A percentile compares a stretch with the other conserved stretches of the same genome.
phyloP scores from a whole-genome alignment of 345 rosid species.

The Cardamine resedifolia region DNA sequence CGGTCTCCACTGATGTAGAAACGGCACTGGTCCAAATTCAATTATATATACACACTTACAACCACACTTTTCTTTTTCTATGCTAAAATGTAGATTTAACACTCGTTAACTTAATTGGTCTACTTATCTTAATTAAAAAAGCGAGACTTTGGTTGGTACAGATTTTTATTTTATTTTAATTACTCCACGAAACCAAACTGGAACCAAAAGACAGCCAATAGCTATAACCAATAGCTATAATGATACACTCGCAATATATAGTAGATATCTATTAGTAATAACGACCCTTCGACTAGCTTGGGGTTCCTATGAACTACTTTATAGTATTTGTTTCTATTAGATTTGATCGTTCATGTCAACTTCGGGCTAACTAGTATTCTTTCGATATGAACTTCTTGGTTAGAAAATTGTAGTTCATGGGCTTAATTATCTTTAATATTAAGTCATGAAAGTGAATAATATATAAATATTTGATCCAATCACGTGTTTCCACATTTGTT shows the following conservation, averaged over 20 bases:
- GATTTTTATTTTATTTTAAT: background rate
- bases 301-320: constrained; percentile 21
- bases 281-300: constrained; percentile 26
- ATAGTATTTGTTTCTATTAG: constrained; percentile 12
- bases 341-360: constrained; percentile 33
- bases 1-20: too few species aligned
- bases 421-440: constrained; percentile 4
- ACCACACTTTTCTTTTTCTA: constrained; percentile 24
- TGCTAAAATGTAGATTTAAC: constrained; percentile 17
- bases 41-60: constrained; percentile 23
- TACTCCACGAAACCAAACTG: constrained; percentile 7
- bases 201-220: constrained; percentile 30
- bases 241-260: constrained; percentile 10
- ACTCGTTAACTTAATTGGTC: constrained; percentile 30
- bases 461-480: constrained; percentile 21
- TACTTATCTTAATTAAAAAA: constrained; percentile 19
- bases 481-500: constrained; percentile 22
- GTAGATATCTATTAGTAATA: background rate
- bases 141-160: constrained; percentile 26
- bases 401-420: constrained; percentile 19
- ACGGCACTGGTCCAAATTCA: constrained; percentile 27
- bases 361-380: constrained; percentile 25
- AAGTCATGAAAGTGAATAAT: background rate
- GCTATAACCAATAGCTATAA: constrained; percentile 27
- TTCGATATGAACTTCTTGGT: constrained; percentile 1